phyloP scores from a whole-genome alignment of 116 monocot species.

The Cymodocea nodosa region DNA sequence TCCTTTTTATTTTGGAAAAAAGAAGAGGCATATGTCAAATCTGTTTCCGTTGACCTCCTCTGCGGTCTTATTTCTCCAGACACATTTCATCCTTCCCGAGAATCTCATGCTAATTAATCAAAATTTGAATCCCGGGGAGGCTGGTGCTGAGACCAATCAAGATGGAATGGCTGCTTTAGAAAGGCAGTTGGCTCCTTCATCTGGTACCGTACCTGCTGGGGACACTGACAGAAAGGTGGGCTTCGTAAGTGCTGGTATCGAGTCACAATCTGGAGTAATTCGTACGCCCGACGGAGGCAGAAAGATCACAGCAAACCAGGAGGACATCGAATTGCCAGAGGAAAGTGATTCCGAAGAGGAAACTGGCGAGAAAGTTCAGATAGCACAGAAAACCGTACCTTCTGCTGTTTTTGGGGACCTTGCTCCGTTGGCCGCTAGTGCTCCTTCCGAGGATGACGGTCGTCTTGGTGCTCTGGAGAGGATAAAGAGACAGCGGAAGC shows the following conservation, averaged over 20 bases:
- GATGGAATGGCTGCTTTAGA: slow-evolving; percentile 90
- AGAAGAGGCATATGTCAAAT: background rate
- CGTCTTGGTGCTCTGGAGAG: slow-evolving; percentile 85
- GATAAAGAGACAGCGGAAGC: slow-evolving; percentile 48
- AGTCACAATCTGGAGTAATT: slow-evolving; percentile 23
- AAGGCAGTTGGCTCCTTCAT: slow-evolving; percentile 33
- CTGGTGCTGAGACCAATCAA: slow-evolving; percentile 21
- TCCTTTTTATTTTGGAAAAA: background rate
- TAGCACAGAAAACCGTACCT: slow-evolving; percentile 70
- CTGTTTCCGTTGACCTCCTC: background rate
- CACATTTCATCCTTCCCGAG: slow-evolving; percentile 84
- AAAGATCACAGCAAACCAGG: slow-evolving; percentile 35
- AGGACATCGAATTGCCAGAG: slow-evolving; percentile 92
- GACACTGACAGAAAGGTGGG: slow-evolving; percentile 39
- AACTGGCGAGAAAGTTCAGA: slow-evolving; percentile 39
- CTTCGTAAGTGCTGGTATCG: slow-evolving; percentile 74
- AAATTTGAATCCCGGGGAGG: slow-evolving; percentile 38
- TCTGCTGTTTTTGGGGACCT: slow-evolving; percentile 86
- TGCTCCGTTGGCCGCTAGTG: slow-evolving; percentile 27
- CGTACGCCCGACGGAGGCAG: slow-evolving; percentile 27
- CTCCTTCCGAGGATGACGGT: slow-evolving; percentile 25
- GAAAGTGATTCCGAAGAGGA: slow-evolving; percentile 59
- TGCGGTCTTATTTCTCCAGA: slow-evolving; percentile 33
- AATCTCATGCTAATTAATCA: slow-evolving; percentile 83
- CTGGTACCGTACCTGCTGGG: slow-evolving; percentile 1